Conservation (phyloP, 768 basidiomycete genomes). For the Piloderma croceum region DNA sequence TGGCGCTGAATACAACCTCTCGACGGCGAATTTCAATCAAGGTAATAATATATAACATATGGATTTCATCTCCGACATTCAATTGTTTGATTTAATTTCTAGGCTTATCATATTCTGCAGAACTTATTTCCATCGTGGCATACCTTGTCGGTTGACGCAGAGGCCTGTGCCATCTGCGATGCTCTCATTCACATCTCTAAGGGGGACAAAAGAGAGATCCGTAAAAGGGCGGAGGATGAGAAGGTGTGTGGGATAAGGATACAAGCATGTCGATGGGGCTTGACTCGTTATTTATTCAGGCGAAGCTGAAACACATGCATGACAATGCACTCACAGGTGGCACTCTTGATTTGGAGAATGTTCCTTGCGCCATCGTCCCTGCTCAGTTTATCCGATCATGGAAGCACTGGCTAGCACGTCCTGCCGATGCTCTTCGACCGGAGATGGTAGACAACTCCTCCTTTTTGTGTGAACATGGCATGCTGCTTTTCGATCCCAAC, state of each 20-base stretch:
- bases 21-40: constrained; percentile 59
- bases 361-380: constrained; percentile 54
- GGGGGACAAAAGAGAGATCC: constrained; percentile 56
- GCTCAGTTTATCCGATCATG: constrained; percentile 60
- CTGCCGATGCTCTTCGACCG: constrained; percentile 52
- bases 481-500: constrained; percentile 64
- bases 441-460: constrained; percentile 52
- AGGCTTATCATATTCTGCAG: constrained; percentile 57
- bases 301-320: constrained; percentile 56
- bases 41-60: no score
- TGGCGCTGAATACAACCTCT: constrained; percentile 49
- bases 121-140: constrained; percentile 62
- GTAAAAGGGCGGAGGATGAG: constrained; percentile 70
- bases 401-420: constrained; percentile 63
- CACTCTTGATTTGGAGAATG: constrained; percentile 40
- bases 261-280: constrained; percentile 8
- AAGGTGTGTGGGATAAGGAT: constrained; percentile 43
- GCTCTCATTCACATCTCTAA: constrained; percentile 46
- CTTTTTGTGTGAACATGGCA: constrained; percentile 64
- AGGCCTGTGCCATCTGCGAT: constrained; percentile 62
- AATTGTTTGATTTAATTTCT: not conserved
- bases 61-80: no score
- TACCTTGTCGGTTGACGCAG: constrained; percentile 43
- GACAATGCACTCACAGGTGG: constrained; percentile 47
- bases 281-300: constrained; percentile 34